These are phyloP conservation scores for Apiosordaria backusii DNA, from an alignment of 495 filamentous ascomycete species.

Conservation along the genomic window DNA sequence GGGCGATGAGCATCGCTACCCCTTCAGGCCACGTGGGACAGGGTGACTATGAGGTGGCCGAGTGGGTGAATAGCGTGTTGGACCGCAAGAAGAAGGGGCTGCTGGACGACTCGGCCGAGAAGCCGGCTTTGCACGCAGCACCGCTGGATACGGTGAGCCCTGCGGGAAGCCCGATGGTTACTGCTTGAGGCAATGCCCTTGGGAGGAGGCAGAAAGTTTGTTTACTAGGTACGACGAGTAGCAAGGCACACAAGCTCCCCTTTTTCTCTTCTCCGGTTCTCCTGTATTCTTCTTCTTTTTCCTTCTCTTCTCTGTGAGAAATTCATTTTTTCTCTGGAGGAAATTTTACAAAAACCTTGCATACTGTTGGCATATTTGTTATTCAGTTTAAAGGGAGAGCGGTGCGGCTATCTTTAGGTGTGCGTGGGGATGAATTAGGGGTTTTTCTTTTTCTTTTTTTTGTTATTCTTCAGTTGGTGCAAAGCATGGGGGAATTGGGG, in stretches of 20 bases:
- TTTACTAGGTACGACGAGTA: neutral
- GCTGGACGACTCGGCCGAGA: slow-evolving; percentile 31
- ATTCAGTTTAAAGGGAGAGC: neutral
- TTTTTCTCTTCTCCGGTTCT: neutral
- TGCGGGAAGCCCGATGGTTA: slow-evolving; percentile 32
- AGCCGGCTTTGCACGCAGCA: slow-evolving; percentile 74
- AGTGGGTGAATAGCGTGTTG: slow-evolving; percentile 77
- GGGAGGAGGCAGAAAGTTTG: neutral
- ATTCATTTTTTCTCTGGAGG: neutral
- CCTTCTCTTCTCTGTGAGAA: slow-evolving; percentile 4
- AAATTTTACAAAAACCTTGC: neutral
- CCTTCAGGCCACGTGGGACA: slow-evolving; percentile 28
- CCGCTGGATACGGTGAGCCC: slow-evolving; percentile 63
- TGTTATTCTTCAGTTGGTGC: neutral
- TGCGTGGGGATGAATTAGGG: neutral
- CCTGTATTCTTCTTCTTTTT: slow-evolving; percentile 1
- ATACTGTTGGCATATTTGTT: neutral
- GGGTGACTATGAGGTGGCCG: slow-evolving; percentile 74
- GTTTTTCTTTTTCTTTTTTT: slow-evolving; percentile 6
- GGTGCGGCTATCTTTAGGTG: neutral
- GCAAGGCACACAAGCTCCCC: neutral
- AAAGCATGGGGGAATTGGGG: neutral
- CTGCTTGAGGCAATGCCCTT: neutral
- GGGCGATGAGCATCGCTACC: slow-evolving; percentile 39
- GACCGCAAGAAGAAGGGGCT: slow-evolving; percentile 55